phyloP scores from a whole-genome alignment of 306 rosid genomes.

The Cucumis melo region DNA sequence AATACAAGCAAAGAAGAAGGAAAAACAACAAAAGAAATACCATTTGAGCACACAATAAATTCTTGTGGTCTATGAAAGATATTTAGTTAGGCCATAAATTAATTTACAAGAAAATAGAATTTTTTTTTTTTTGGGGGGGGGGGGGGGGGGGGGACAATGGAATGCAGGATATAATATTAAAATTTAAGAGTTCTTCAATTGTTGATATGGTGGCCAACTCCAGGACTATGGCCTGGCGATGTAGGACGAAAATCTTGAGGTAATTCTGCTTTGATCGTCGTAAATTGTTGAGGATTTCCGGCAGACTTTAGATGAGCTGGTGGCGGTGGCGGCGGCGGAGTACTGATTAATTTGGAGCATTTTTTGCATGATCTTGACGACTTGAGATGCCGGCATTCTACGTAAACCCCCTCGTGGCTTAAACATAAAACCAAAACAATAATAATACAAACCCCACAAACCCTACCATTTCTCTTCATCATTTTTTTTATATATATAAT shows the following conservation, averaged over 20 bases:
- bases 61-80: not conserved
- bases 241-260: conserved; percentile 34
- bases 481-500: not conserved
- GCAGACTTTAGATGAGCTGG: not conserved
- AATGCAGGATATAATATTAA: not conserved
- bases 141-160: not conserved
- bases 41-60: not conserved
- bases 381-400: conserved; percentile 36
- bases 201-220: conserved; percentile 33
- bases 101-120: not conserved
- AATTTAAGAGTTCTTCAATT: conserved; percentile 8
- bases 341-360: not conserved
- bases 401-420: conserved; percentile 15
- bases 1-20: not conserved
- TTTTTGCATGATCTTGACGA: conserved; percentile 2
- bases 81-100: not conserved
- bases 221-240: conserved; percentile 39
- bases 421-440: conserved; percentile 21
- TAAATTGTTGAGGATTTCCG: not conserved
- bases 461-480: conserved; percentile 19
- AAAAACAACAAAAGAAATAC: not conserved
- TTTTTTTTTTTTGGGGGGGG: not conserved
- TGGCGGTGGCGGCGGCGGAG: not conserved
- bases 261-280: conserved; percentile 11
- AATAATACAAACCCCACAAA: conserved; percentile 12